Evolutionary conservation across 106 monocot species (phyloP).

Genomic region (Dioscorea alata): DNA sequence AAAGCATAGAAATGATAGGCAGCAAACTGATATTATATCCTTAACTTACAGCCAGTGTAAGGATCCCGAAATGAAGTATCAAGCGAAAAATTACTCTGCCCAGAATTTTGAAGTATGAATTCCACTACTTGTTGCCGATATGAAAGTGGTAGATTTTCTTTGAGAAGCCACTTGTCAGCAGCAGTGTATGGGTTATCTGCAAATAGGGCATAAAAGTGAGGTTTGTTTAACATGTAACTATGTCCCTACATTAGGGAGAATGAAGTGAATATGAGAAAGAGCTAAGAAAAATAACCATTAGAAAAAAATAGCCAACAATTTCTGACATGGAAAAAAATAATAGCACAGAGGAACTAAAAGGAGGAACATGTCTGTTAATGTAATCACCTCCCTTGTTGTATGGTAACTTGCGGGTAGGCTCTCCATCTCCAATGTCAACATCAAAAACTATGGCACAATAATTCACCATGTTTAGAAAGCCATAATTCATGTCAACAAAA

Average conservation of each 20-base stretch:
- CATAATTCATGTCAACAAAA: not conserved
- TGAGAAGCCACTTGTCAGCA: conserved; percentile 94
- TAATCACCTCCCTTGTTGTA: conserved; percentile 75
- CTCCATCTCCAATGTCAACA: conserved; percentile 99
- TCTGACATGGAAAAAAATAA: not conserved
- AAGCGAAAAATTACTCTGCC: conserved; percentile 65
- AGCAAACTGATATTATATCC: not conserved
- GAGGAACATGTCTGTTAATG: not conserved
- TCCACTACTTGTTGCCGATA: conserved; percentile 94
- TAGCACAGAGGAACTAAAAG: not conserved
- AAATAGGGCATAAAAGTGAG: conserved; percentile 9
- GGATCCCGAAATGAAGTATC: conserved; percentile 86
- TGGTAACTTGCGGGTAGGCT: conserved; percentile 87
- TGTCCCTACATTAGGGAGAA: not conserved
- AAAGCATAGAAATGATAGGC: not conserved
- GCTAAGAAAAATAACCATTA: not conserved
- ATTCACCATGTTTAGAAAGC: not conserved
- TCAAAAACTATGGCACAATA: conserved; percentile 66
- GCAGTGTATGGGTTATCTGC: conserved; percentile 82
- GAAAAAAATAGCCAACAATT: not conserved
- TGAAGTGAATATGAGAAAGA: not conserved
- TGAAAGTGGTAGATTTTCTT: conserved; percentile 78
- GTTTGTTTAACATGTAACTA: not conserved
- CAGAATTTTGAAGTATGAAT: conserved; percentile 88
- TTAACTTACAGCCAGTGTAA: conserved; percentile 79